Percentiles rank a stretch among this genome's conserved stretches.
These are phyloP conservation scores for Lotus japonicus DNA, from an alignment of 306 rosid species.

Conservation along the genomic window DNA sequence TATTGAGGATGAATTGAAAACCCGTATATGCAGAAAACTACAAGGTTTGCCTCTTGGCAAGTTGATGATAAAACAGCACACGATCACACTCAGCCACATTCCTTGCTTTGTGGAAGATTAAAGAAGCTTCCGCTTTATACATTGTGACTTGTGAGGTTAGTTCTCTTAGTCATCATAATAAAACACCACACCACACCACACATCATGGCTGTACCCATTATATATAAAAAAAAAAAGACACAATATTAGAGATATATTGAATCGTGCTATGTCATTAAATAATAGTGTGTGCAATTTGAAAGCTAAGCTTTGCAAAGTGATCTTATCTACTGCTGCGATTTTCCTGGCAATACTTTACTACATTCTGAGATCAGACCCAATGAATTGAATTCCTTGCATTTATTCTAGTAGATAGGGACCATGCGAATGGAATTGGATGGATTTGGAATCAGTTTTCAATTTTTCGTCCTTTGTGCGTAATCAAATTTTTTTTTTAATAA, in stretches of 20 bases:
- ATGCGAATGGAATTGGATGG: not conserved
- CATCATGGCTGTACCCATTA: not conserved
- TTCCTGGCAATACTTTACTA: not conserved
- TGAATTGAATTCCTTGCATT: not conserved
- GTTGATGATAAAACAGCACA: constrained; percentile 11
- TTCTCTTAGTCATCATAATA: not conserved
- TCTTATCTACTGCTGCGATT: constrained; percentile 1
- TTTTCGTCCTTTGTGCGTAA: no score
- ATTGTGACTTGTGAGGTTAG: no score
- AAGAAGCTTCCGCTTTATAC: not conserved
- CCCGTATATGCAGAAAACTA: no score
- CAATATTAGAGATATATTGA: no score
- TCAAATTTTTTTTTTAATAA: no score
- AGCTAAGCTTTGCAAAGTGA: not conserved
- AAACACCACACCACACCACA: no score
- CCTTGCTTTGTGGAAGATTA: not conserved
- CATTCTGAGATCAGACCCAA: not conserved
- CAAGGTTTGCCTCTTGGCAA: constrained; percentile 8
- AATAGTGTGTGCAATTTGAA: not conserved
- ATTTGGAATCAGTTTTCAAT: no score
- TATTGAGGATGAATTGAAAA: no score
- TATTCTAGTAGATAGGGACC: not conserved
- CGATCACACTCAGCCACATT: not conserved
- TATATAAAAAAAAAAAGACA: no score
- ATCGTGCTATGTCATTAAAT: no score